Evolutionary conservation across 1,284 basidiomycete genomes (phyloP).

Genomic region (Agaricales sp.): DNA sequence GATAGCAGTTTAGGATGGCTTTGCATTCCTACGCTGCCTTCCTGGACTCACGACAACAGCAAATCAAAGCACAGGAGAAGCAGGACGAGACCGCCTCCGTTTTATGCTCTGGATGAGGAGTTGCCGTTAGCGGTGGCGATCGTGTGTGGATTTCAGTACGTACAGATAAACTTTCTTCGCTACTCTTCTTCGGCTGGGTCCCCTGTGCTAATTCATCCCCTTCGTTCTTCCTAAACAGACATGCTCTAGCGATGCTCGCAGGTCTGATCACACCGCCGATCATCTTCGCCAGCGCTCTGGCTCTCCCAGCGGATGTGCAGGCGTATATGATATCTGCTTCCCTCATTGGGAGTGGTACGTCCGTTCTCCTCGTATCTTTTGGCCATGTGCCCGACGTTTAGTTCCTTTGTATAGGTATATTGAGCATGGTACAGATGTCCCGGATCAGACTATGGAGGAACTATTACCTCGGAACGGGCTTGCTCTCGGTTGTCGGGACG

Average conservation of each 20-base stretch:
- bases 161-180: neutral
- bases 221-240: no score
- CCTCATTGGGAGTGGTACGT: slow-evolving; percentile 36
- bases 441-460: slow-evolving; percentile 46
- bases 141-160: slow-evolving; percentile 53
- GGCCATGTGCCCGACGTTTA: no score
- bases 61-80: slow-evolving; percentile 14
- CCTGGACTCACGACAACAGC: no score
- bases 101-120: slow-evolving; percentile 62
- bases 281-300: slow-evolving; percentile 62
- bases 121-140: slow-evolving; percentile 63
- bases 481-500: slow-evolving; percentile 80
- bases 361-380: neutral
- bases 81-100: slow-evolving; percentile 42
- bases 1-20: slow-evolving; percentile 44
- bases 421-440: slow-evolving; percentile 71
- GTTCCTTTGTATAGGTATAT: slow-evolving; percentile 38
- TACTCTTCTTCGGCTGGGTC: no score
- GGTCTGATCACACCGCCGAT: slow-evolving; percentile 73
- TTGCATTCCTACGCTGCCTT: slow-evolving; percentile 56
- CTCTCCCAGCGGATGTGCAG: slow-evolving; percentile 43
- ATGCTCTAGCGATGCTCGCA: slow-evolving; percentile 75
- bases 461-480: slow-evolving; percentile 68
- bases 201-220: no score
- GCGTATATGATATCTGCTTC: slow-evolving; percentile 79